Conservation (phyloP, 805 yeast species). For the Cyberlindnera subsufficiens region DNA sequence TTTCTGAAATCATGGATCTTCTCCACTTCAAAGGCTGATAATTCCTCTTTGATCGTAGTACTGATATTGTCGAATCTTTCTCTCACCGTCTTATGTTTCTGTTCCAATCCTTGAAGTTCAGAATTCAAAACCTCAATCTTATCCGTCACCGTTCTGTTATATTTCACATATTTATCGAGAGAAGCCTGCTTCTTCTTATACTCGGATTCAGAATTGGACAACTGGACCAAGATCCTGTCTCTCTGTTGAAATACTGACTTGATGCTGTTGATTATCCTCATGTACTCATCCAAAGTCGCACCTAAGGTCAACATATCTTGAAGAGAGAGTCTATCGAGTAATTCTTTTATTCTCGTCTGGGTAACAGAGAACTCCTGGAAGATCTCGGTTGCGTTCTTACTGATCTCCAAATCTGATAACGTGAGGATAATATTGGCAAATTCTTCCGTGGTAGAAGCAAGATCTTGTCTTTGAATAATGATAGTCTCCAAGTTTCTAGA, state of each 20-base stretch:
- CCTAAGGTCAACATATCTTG: conserved; percentile 87
- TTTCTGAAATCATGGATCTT: conserved; percentile 81
- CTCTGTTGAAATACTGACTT: conserved; percentile 72
- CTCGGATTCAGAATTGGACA: conserved; percentile 45
- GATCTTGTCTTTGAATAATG: conserved; percentile 68
- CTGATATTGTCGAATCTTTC: conserved; percentile 59
- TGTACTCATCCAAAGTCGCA: conserved; percentile 81
- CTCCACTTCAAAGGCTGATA: conserved; percentile 63
- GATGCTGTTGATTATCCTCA: conserved; percentile 69
- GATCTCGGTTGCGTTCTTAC: conserved; percentile 56
- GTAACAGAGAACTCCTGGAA: conserved; percentile 67
- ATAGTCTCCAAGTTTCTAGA: conserved; percentile 69
- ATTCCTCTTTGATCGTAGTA: conserved; percentile 59
- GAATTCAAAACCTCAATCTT: conserved; percentile 49
- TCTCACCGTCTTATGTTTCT: conserved; percentile 46
- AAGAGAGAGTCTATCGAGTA: conserved; percentile 69
- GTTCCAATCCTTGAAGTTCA: conserved; percentile 54
- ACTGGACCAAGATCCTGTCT: conserved; percentile 43
- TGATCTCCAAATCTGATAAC: conserved; percentile 70
- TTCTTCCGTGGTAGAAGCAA: conserved; percentile 64
- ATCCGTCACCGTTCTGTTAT: conserved; percentile 54
- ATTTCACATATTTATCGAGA: conserved; percentile 38
- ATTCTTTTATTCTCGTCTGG: conserved; percentile 64
- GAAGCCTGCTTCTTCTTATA: conserved; percentile 39
- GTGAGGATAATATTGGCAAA: conserved; percentile 50